Conservation (phyloP, 805 yeast species). For the Metschnikowia baotianmanensis region DNA sequence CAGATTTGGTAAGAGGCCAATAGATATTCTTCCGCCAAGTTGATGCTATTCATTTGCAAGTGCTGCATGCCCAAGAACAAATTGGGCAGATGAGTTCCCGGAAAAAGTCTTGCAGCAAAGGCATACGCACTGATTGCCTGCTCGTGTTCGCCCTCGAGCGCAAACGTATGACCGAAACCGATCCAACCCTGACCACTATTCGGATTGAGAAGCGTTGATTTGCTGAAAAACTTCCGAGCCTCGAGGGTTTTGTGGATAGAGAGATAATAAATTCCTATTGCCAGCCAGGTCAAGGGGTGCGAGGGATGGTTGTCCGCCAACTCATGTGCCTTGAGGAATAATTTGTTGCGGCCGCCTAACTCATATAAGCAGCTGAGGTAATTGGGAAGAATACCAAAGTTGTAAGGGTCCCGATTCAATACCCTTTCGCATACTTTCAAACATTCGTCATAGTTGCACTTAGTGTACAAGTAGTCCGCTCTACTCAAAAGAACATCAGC, state of each 20-base stretch:
- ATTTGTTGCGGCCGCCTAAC: constrained; percentile 73
- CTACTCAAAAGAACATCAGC: constrained; percentile 64
- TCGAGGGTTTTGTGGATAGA: constrained; percentile 70
- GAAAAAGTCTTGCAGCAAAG: constrained; percentile 88
- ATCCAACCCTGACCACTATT: constrained; percentile 96
- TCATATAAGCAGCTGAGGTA: constrained; percentile 85
- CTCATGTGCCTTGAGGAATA: constrained; percentile 79
- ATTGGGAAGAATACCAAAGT: constrained; percentile 68
- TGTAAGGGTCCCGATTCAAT: constrained; percentile 61
- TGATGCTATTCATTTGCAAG: constrained; percentile 77
- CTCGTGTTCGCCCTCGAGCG: constrained; percentile 98
- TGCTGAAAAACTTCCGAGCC: constrained; percentile 84
- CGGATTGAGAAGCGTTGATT: constrained; percentile 84
- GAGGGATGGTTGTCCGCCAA: constrained; percentile 82
- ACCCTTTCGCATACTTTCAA: constrained; percentile 66
- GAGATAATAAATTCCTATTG: constrained; percentile 88
- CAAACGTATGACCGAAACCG: constrained; percentile 97
- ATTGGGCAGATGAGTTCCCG: constrained; percentile 87
- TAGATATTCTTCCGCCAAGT: constrained; percentile 84
- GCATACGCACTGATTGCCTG: constrained; percentile 97
- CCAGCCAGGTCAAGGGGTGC: constrained; percentile 83
- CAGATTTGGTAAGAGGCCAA: constrained; percentile 73
- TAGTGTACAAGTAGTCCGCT: constrained; percentile 69
- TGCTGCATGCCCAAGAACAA: constrained; percentile 96
- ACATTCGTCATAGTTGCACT: constrained; percentile 78